A percentile compares a stretch with the other conserved stretches of the same genome.
Evolutionary conservation across 202 grass and related monocot genomes (phyloP).

Genomic region (Musa balbisiana): DNA sequence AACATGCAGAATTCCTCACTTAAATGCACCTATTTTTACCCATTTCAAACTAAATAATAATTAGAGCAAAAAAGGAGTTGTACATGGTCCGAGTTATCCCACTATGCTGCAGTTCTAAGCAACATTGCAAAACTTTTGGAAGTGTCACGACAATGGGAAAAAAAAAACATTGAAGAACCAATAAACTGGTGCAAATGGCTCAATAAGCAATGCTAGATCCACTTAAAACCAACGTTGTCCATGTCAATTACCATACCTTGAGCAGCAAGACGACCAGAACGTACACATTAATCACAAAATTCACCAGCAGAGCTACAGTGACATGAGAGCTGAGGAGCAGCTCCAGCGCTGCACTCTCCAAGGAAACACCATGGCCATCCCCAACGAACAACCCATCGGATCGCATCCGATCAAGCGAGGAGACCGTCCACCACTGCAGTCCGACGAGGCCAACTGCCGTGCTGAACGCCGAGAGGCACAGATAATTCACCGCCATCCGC

Average conservation of each 20-base stretch:
- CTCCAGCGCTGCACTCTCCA: background rate
- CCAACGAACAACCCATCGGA: constrained; percentile 4
- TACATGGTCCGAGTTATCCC: background rate
- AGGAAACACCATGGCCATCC: background rate
- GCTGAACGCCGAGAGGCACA: constrained; percentile 51
- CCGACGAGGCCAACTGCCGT: constrained; percentile 41
- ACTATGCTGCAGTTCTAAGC: background rate
- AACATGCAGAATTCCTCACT: background rate
- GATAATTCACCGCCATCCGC: constrained; percentile 50
- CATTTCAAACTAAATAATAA: background rate
- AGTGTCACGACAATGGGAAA: too few species aligned
- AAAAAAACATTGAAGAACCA: too few species aligned
- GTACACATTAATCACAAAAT: constrained; percentile 48
- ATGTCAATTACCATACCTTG: constrained; percentile 36
- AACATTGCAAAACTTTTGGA: background rate
- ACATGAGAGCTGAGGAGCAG: constrained; percentile 48
- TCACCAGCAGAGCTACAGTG: constrained; percentile 51
- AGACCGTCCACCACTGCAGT: constrained; percentile 60
- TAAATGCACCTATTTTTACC: background rate
- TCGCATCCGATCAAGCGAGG: constrained; percentile 40
- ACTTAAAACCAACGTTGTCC: background rate
- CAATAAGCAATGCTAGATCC: background rate
- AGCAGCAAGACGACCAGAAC: constrained; percentile 40
- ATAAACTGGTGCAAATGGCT: background rate
- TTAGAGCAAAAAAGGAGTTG: background rate